These are phyloP conservation scores for Microsporum ferrugineum DNA, from an alignment of 2,329 filamentous ascomycete genomes.

Conservation along the genomic window DNA sequence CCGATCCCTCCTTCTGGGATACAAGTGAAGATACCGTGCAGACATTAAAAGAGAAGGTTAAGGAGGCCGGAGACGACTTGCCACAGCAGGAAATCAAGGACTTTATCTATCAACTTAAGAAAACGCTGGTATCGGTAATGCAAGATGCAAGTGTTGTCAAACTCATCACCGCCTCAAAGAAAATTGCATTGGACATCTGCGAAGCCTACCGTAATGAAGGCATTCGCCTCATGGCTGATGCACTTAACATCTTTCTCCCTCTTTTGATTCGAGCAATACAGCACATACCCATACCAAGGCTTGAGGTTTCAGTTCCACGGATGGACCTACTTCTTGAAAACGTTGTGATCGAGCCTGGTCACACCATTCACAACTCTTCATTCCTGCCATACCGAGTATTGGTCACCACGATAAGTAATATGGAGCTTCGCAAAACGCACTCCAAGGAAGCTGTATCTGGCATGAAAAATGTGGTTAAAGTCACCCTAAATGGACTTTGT, in stretches of 20 bases:
- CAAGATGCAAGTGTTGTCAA: conserved; percentile 62
- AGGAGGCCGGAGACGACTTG: conserved; percentile 51
- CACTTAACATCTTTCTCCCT: conserved; percentile 70
- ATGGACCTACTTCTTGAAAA: conserved; percentile 84
- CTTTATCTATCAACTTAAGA: conserved; percentile 56
- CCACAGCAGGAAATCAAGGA: conserved; percentile 60
- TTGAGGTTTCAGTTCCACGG: conserved; percentile 76
- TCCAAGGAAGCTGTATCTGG: conserved; percentile 52
- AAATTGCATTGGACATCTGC: conserved; percentile 58
- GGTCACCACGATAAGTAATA: conserved; percentile 71
- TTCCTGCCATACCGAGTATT: conserved; percentile 79
- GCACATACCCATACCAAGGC: conserved; percentile 75
- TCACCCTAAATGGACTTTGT: conserved; percentile 73
- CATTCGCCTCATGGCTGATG: conserved; percentile 60
- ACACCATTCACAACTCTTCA: conserved; percentile 70
- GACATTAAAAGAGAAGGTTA: conserved; percentile 46
- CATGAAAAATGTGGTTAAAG: conserved; percentile 60
- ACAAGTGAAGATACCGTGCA: conserved; percentile 56
- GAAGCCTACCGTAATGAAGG: conserved; percentile 55
- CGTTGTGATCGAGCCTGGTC: conserved; percentile 76
- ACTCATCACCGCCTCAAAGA: conserved; percentile 54
- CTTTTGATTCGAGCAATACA: conserved; percentile 66
- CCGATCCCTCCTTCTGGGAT: conserved; percentile 75
- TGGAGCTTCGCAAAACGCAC: conserved; percentile 72
- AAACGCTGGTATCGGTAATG: conserved; percentile 56